phyloP scores from a whole-genome alignment of 495 filamentous ascomycete species.

The Immersiella caudata region DNA sequence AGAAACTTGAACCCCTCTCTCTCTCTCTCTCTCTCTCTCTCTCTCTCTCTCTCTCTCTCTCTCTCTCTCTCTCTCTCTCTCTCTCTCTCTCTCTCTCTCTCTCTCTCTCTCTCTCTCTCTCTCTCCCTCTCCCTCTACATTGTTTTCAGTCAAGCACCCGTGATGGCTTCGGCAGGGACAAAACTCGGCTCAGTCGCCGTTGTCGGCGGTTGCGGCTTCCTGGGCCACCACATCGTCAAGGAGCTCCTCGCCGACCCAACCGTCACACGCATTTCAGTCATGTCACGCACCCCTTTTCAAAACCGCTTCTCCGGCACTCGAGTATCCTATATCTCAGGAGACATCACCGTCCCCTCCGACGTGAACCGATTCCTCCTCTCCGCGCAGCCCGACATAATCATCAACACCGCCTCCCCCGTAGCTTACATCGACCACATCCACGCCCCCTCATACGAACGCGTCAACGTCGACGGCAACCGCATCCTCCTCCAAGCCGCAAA shows the following conservation, averaged over 20 bases:
- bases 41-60: too few relatives aligned
- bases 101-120: too few relatives aligned
- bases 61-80: too few relatives aligned
- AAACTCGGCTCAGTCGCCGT: conserved; percentile 48
- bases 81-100: too few relatives aligned
- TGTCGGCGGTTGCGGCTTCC: conserved; percentile 61
- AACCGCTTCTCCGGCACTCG: conserved; percentile 8
- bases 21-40: too few relatives aligned
- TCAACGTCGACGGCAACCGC: conserved; percentile 19
- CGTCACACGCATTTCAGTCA: conserved; percentile 14
- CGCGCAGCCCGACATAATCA: conserved; percentile 15
- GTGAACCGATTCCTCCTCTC: conserved; percentile 11
- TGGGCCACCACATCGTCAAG: conserved; percentile 62
- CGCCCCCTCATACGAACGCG: conserved; percentile 15
- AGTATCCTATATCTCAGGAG: conserved; percentile 16
- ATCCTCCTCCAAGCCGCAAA: conserved; percentile 3
- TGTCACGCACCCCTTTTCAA: conserved; percentile 13
- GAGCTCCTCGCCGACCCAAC: conserved; percentile 49
- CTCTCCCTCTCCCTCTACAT: too few relatives aligned
- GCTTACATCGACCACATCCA: conserved; percentile 22
- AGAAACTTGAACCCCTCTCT: too few relatives aligned
- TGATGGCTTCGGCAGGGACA: background rate
- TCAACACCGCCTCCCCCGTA: conserved; percentile 25
- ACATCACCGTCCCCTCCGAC: conserved; percentile 18
- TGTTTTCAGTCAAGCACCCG: too few relatives aligned